phyloP scores from a whole-genome alignment of 495 filamentous ascomycete species.

The Schizothecium vesticola region DNA sequence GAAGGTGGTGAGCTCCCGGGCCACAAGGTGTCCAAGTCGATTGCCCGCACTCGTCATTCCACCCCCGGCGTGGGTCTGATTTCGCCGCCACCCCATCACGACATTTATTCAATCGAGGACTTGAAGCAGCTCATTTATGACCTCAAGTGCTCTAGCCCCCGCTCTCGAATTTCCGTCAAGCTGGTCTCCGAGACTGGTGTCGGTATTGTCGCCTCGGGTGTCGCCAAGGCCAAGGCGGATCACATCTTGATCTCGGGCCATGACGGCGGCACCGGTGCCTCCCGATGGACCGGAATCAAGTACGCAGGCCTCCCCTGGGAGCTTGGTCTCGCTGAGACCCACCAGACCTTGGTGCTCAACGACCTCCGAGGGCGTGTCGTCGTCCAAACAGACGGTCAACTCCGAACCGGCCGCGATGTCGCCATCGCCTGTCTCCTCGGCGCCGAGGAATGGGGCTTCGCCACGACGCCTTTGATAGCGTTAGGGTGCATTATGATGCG shows the following conservation, averaged over 20 bases:
- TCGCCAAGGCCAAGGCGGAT: constrained; percentile 97
- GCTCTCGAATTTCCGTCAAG: constrained; percentile 94
- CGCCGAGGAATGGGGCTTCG: constrained; percentile 97
- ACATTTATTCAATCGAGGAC: constrained; percentile 99
- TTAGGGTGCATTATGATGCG: constrained; percentile 98
- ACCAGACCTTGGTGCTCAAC: constrained; percentile 97
- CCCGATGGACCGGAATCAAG: constrained; percentile 99
- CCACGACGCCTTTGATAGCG: constrained; percentile 93
- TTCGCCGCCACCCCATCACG: constrained; percentile 97
- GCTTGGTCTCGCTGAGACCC: constrained; percentile 93
- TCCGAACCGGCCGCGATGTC: constrained; percentile 90
- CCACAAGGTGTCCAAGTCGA: constrained; percentile 96
- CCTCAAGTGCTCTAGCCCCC: constrained; percentile 94
- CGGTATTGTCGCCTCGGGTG: constrained; percentile 96
- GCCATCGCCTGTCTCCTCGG: constrained; percentile 95
- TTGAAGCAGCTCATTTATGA: constrained; percentile 99
- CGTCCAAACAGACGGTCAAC: constrained; percentile 95
- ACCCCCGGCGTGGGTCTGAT: constrained; percentile 97
- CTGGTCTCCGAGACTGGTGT: constrained; percentile 98
- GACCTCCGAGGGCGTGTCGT: constrained; percentile 95
- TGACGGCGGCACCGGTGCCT: constrained; percentile 96
- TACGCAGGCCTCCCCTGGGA: constrained; percentile 99
- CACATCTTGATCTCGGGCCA: constrained; percentile 98
- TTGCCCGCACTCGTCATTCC: constrained; percentile 95
- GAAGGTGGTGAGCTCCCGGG: constrained; percentile 98